Evolutionary conservation across 768 basidiomycete species (phyloP).

Genomic region (Rhodocollybia butyracea): DNA sequence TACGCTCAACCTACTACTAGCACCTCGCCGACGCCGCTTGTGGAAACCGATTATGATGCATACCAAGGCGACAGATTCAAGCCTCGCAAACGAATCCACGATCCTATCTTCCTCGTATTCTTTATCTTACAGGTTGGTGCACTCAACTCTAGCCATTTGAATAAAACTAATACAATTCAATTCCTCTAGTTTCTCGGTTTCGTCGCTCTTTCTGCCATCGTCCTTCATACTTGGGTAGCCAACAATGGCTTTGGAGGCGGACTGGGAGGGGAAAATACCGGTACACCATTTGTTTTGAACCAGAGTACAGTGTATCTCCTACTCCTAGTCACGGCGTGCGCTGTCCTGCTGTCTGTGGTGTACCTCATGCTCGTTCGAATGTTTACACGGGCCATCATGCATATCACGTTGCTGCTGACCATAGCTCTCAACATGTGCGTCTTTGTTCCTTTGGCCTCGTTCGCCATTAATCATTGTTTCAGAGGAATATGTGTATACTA

Average conservation of each 20-base stretch:
- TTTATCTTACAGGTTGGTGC: conserved; percentile 79
- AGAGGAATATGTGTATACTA: conserved; percentile 76
- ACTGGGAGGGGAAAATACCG: conserved; percentile 54
- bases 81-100: conserved; percentile 67
- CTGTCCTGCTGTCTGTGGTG: conserved; percentile 57
- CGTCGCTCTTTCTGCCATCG: conserved; percentile 62
- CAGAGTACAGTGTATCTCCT: conserved; percentile 78
- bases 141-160: no score
- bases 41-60: conserved; percentile 27
- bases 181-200: conserved; percentile 58
- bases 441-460: neutral
- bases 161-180: conserved; percentile 4
- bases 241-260: conserved; percentile 72
- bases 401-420: conserved; percentile 64
- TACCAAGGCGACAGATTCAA: conserved; percentile 63
- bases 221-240: conserved; percentile 58
- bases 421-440: conserved; percentile 63
- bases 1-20: conserved; percentile 18
- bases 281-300: neutral
- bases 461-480: conserved; percentile 10
- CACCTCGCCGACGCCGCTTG: conserved; percentile 18
- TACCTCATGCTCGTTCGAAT: conserved; percentile 70
- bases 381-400: conserved; percentile 77
- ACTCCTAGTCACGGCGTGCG: conserved; percentile 67
- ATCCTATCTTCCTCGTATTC: conserved; percentile 65